Percentiles rank a stretch among this genome's conserved stretches.
Evolutionary conservation across 257 asterid species (phyloP).

Genomic region (Agastache rugosa): DNA sequence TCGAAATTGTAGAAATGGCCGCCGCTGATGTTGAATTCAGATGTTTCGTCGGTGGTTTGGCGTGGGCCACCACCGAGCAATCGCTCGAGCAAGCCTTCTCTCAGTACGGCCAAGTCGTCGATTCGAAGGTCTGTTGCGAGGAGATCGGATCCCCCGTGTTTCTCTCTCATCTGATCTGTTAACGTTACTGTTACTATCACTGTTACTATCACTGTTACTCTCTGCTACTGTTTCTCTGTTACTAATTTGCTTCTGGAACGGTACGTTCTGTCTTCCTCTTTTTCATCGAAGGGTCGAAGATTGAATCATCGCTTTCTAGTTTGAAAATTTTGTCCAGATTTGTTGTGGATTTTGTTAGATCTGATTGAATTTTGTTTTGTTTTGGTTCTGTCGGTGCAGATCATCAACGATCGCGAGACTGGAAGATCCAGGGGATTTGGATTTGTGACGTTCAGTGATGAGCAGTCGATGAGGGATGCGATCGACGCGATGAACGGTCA

Average conservation of each 20-base stretch:
- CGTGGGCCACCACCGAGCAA: constrained; percentile 84
- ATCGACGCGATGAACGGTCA: constrained; percentile 88
- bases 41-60: constrained; percentile 95
- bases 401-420: constrained; percentile 86
- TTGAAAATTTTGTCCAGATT: not conserved
- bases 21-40: constrained; percentile 70
- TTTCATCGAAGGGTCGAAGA: constrained; percentile 60
- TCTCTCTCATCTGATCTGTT: constrained; percentile 60
- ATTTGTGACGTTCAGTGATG: constrained; percentile 83
- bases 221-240: constrained; percentile 59
- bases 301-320: constrained; percentile 53
- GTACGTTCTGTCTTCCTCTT: constrained; percentile 89
- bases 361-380: constrained; percentile 18
- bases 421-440: constrained; percentile 98
- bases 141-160: constrained; percentile 60
- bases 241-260: constrained; percentile 60
- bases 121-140: constrained; percentile 92
- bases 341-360: constrained; percentile 31
- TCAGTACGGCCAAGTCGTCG: constrained; percentile 68
- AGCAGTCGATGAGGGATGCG: constrained; percentile 78
- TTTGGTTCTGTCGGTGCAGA: constrained; percentile 40
- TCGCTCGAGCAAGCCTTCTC: constrained; percentile 72
- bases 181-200: constrained; percentile 34
- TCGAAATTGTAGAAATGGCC: constrained; percentile 45
- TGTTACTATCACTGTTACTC: constrained; percentile 53